Evolutionary conservation across 202 grass and related monocot species (phyloP).

Genomic region (Digitaria exilis): DNA sequence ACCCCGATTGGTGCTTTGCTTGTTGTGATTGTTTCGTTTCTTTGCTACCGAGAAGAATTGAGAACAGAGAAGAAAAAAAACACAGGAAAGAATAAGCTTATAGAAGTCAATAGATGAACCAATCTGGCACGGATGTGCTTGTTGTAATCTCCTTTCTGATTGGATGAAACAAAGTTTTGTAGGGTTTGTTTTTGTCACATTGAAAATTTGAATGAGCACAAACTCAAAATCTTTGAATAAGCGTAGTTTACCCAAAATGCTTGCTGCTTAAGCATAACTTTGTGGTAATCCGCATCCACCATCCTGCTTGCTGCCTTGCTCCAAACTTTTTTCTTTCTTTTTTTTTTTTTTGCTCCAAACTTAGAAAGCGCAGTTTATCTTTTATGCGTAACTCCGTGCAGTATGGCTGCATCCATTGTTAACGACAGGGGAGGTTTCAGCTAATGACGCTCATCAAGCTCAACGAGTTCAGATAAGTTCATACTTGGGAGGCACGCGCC

Average conservation of each 20-base stretch:
- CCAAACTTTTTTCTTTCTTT: no score
- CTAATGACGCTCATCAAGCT: no score
- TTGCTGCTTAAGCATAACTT: background rate
- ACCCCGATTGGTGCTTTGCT: background rate
- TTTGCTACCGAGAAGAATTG: background rate
- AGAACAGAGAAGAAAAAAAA: background rate
- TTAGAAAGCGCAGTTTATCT: no score
- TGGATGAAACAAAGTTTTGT: background rate
- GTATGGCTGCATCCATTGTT: no score
- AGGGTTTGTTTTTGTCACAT: background rate
- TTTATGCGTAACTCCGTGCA: no score
- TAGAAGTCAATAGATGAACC: background rate
- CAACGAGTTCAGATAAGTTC: no score
- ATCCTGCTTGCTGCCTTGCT: no score
- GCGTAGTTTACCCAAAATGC: no score
- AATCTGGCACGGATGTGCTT: background rate
- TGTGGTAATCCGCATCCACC: background rate
- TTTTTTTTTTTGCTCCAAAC: no score
- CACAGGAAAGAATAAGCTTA: background rate
- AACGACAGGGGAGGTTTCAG: no score
- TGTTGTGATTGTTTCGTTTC: background rate
- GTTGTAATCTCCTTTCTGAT: conserved; percentile 1
- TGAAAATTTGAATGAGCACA: background rate
- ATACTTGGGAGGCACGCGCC: no score
- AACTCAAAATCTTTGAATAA: background rate